Percentiles rank a stretch among this genome's conserved stretches.
These are phyloP conservation scores for Aureobasidium sp. DNA, from an alignment of 2,329 filamentous ascomycete genomes.

Conservation along the genomic window DNA sequence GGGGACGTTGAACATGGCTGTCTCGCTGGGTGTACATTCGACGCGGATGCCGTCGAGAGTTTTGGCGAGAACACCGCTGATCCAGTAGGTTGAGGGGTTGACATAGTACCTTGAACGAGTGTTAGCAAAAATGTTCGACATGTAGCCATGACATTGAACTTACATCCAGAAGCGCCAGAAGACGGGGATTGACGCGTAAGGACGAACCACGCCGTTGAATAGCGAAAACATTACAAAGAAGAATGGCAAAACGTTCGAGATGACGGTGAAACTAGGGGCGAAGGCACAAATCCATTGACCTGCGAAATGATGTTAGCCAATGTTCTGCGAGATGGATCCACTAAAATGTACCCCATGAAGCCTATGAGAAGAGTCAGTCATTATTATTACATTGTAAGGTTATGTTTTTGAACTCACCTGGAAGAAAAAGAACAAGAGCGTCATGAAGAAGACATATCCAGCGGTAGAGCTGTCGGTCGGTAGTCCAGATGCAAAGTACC, in stretches of 20 bases:
- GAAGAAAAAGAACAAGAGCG: constrained; percentile 70
- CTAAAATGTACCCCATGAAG: constrained; percentile 42
- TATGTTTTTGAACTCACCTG: constrained; percentile 28
- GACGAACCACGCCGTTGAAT: constrained; percentile 71
- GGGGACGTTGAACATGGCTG: constrained; percentile 59
- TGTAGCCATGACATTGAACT: constrained; percentile 31
- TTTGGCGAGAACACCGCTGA: constrained; percentile 61
- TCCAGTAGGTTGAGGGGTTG: constrained; percentile 65
- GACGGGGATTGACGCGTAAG: constrained; percentile 56
- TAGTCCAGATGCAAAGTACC: constrained; percentile 71
- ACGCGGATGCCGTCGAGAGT: constrained; percentile 48
- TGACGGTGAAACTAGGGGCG: constrained; percentile 70
- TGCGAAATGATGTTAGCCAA: constrained; percentile 26
- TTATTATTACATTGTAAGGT: too few relatives aligned
- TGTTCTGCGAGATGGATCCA: too few relatives aligned
- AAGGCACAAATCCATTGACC: constrained; percentile 82
- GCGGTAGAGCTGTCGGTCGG: constrained; percentile 57
- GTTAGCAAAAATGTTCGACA: not conserved
- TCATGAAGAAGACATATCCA: constrained; percentile 74
- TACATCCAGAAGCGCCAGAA: constrained; percentile 72
- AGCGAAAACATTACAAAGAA: constrained; percentile 72
- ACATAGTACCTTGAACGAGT: not conserved
- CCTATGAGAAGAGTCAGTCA: constrained; percentile 54
- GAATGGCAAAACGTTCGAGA: constrained; percentile 68
- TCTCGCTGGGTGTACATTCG: constrained; percentile 46